These are phyloP conservation scores for Dactylellina haptotyla DNA, from an alignment of 2,329 filamentous ascomycete genomes.

Conservation along the genomic window DNA sequence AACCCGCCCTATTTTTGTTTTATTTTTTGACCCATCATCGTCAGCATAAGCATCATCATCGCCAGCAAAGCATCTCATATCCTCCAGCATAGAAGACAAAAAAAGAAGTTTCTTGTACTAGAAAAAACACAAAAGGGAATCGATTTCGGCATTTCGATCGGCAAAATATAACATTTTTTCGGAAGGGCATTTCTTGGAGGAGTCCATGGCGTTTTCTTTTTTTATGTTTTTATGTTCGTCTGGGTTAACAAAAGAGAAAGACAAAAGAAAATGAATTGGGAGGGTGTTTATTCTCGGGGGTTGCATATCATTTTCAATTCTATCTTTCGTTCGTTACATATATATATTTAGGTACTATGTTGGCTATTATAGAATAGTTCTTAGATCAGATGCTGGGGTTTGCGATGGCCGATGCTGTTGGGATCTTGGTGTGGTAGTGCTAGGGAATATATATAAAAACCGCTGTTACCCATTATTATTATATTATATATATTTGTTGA, in stretches of 20 bases:
- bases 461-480: no score
- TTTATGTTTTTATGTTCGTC: neutral
- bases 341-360: no score
- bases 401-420: neutral
- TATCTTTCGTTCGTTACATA: no score
- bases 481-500: no score
- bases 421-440: neutral
- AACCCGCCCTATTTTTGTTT: conserved; percentile 10
- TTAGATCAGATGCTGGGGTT: neutral
- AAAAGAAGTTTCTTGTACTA: conserved; percentile 26
- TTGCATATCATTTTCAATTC: conserved; percentile 4
- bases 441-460: no score
- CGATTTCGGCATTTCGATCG: conserved; percentile 24
- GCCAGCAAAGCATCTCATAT: conserved; percentile 40
- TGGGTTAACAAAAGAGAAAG: neutral
- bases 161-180: conserved; percentile 7
- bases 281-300: conserved; percentile 23
- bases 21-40: neutral
- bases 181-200: conserved; percentile 42
- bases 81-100: conserved; percentile 35
- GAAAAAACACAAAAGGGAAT: conserved; percentile 26
- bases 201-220: conserved; percentile 51
- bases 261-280: no score
- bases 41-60: neutral
- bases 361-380: conserved; percentile 1